Conservation (phyloP, 345 rosid species). For the Luvunga scandens region DNA sequence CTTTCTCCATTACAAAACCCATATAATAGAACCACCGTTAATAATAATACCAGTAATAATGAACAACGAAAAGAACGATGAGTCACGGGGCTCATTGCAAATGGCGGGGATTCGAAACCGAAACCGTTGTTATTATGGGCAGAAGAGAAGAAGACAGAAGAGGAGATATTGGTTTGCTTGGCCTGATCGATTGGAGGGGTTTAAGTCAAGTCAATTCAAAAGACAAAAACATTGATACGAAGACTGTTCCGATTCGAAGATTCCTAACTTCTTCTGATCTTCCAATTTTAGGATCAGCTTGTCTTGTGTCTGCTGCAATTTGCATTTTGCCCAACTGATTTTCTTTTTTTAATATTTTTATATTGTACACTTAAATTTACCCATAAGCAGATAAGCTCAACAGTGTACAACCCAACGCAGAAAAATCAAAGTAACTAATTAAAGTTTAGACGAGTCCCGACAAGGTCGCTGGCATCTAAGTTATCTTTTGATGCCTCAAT, state of each 20-base stretch:
- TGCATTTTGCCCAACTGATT: background rate
- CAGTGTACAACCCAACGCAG: too few species aligned
- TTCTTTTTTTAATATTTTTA: too few species aligned
- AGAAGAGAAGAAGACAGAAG: background rate
- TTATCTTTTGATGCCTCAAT: too few species aligned
- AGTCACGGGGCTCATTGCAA: background rate
- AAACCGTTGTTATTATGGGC: background rate
- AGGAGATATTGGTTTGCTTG: background rate
- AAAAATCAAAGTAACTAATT: too few species aligned
- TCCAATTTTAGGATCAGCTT: conserved; percentile 34
- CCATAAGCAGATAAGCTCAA: too few species aligned
- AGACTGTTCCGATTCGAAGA: background rate
- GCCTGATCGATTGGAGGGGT: background rate
- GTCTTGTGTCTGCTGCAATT: background rate
- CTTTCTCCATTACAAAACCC: background rate
- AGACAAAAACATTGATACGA: background rate
- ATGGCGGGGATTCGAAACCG: background rate
- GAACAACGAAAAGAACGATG: background rate
- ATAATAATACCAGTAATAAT: background rate
- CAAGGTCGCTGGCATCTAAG: too few species aligned
- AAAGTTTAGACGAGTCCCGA: too few species aligned
- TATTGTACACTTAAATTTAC: too few species aligned
- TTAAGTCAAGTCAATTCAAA: too few species aligned
- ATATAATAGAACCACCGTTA: background rate
- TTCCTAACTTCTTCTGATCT: conserved; percentile 30